Conservation (phyloP, 2,329 filamentous ascomycete species). For the Thelonectria discophora region DNA sequence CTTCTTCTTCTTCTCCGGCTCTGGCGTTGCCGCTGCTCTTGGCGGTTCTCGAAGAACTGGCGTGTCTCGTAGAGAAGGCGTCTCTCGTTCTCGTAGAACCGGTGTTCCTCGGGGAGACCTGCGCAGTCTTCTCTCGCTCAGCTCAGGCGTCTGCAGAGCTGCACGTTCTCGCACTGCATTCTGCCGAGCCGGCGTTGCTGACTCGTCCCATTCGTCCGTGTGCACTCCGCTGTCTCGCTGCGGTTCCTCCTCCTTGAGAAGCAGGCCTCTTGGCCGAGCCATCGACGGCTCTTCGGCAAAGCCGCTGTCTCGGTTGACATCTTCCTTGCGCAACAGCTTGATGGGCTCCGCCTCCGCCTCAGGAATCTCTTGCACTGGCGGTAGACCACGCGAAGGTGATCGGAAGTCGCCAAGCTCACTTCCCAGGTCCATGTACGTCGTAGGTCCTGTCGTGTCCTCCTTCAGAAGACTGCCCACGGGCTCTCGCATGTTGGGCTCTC, state of each 20-base stretch:
- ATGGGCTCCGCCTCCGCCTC: conserved; percentile 54
- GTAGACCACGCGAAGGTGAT: conserved; percentile 55
- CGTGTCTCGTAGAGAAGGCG: conserved; percentile 47
- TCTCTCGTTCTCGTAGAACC: conserved; percentile 48
- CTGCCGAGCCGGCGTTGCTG: background rate
- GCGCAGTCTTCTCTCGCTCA: conserved; percentile 41
- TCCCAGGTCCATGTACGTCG: conserved; percentile 33
- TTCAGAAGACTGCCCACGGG: conserved; percentile 43
- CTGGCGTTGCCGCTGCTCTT: conserved; percentile 50
- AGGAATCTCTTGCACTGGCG: conserved; percentile 61
- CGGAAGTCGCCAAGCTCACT: conserved; percentile 51
- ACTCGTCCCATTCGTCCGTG: conserved; percentile 57
- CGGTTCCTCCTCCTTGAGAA: conserved; percentile 45
- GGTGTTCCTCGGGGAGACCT: conserved; percentile 51
- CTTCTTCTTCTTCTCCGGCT: conserved; percentile 55
- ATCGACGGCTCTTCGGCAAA: conserved; percentile 51
- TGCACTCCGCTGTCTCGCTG: conserved; percentile 67
- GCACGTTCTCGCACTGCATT: conserved; percentile 23
- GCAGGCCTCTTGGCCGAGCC: conserved; percentile 48
- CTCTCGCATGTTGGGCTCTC: conserved; percentile 45
- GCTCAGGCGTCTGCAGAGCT: conserved; percentile 43
- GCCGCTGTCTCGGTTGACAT: conserved; percentile 50
- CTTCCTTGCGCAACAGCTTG: conserved; percentile 18
- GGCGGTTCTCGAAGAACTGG: conserved; percentile 56
- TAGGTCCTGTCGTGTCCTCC: conserved; percentile 42